Percentiles rank a stretch among this genome's conserved stretches.
Evolutionary conservation across 441 rosid genomes (phyloP).

Genomic region (Raphanus hybrid): DNA sequence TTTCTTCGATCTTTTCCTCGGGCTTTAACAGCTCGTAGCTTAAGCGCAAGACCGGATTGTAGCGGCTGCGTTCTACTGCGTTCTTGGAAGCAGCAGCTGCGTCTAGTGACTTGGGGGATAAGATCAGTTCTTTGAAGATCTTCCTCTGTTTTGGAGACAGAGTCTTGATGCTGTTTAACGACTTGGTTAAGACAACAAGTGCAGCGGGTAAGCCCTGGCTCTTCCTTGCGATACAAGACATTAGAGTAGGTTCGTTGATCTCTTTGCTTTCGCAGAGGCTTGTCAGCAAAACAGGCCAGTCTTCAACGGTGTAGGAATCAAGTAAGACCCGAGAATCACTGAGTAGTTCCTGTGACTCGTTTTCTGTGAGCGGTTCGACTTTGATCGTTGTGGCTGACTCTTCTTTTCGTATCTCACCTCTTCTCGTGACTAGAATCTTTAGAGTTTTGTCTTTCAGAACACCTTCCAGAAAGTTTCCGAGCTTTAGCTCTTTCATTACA

Average conservation of each 20-base stretch:
- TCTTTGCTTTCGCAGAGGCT: constrained; percentile 2
- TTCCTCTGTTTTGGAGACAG: constrained; percentile 21
- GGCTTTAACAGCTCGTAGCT: constrained; percentile 37
- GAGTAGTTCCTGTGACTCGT: not conserved
- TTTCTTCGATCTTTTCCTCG: not conserved
- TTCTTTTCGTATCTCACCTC: not conserved
- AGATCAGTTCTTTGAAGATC: constrained; percentile 37
- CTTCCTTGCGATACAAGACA: constrained; percentile 35
- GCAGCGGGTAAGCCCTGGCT: constrained; percentile 45
- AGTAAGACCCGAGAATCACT: constrained; percentile 3
- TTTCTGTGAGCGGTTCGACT: constrained; percentile 17
- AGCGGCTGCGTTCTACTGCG: constrained; percentile 3
- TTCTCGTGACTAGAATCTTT: constrained; percentile 45
- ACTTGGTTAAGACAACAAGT: constrained; percentile 44
- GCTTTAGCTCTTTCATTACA: constrained; percentile 12
- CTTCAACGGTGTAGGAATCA: not conserved
- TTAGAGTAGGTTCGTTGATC: not conserved
- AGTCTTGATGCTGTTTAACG: constrained; percentile 30
- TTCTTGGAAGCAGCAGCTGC: constrained; percentile 39
- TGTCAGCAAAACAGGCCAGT: not conserved
- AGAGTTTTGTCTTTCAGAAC: not conserved
- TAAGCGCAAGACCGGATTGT: constrained; percentile 33
- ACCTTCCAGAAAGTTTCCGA: not conserved
- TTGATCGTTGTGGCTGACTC: constrained; percentile 10
- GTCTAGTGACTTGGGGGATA: not conserved